Base-by-base conservation (phyloP, 1,284 basidiomycete genomes). In the Ganoderma leucocontextum region DNA sequence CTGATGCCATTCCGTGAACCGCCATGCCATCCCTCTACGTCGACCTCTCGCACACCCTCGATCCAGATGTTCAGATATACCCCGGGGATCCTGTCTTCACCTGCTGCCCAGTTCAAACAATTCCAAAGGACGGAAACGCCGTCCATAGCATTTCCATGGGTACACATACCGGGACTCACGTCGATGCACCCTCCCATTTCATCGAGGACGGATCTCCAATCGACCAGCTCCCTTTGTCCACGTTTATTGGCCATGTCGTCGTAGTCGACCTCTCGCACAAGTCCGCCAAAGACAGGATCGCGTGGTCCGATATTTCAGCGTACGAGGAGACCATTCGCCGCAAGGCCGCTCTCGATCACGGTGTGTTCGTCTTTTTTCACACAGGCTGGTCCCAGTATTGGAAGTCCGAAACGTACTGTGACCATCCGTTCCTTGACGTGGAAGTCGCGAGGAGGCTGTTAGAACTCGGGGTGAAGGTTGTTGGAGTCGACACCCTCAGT, bases 171-270 rank as follows among this genome's bases (percentile, higher is more conserved):
- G 91, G 91, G 33, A 93, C 91, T 0, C 92, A 93, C 78, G 82
- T 93, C 75, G 91, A 93, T 72, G 90, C 91, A 0, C 92, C 92
- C 0, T 90, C 85, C 52, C 91, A 93, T 74, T 92, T 91, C 78
- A 78, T 90, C 75, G 78, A 80, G 4, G 77, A 82, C 36, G 89
- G 88, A 6, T 78, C 78, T 39, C 86, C 85, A 13, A 81, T 92
- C 57, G 87, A 89, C 70, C 80, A 89, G 61, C 80, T 92, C 47
- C 83, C 86, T 0, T 79, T 90, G 0, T 75, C 78, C 1, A 76
- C 80, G 4, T 84, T 91, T 72, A 75, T 89, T 19, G 87, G 86
- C 0, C 85, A 82, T 39, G 85, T 84, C 0, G 74, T 86, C 3
- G 77, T 90, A 7, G 72, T 90, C 22, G 86, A 89, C 73, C 70